phyloP scores from a whole-genome alignment of 192 early-diverging fungal genomes.

The Coemansia sp. region DNA sequence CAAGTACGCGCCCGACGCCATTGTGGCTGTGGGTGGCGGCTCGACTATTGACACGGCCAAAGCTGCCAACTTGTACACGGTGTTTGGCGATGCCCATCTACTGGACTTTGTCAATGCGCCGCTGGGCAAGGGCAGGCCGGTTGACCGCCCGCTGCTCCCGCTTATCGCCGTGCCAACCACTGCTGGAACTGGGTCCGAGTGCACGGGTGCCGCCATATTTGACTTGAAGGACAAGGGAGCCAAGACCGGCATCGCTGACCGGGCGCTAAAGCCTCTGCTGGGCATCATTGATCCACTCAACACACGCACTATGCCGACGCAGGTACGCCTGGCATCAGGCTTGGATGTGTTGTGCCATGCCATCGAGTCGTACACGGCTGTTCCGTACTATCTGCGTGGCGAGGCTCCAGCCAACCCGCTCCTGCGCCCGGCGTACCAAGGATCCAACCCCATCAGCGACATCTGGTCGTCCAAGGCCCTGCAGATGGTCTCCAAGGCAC shows the following conservation, averaged over 20 bases:
- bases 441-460: conserved; percentile 89
- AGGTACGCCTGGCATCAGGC: conserved; percentile 81
- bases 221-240: conserved; percentile 77
- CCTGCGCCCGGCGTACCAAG: conserved; percentile 85
- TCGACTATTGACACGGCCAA: conserved; percentile 90
- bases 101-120: conserved; percentile 92
- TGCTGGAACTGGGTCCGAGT: conserved; percentile 80
- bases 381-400: conserved; percentile 76
- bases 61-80: conserved; percentile 83
- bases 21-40: conserved; percentile 89
- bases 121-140: conserved; percentile 78
- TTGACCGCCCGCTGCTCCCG: conserved; percentile 70
- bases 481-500: conserved; percentile 74
- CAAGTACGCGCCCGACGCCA: conserved; percentile 71
- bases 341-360: conserved; percentile 91
- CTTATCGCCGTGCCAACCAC: conserved; percentile 73
- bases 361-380: conserved; percentile 87
- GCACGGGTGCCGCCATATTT: conserved; percentile 92
- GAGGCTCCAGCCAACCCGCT: conserved; percentile 79
- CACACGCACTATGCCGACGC: conserved; percentile 78
- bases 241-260: conserved; percentile 88
- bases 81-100: conserved; percentile 78
- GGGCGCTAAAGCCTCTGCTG: conserved; percentile 77
- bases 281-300: conserved; percentile 88
- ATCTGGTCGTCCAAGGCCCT: conserved; percentile 82